phyloP scores from a whole-genome alignment of 2,329 filamentous ascomycete genomes.

The Colletotrichum limetticola region DNA sequence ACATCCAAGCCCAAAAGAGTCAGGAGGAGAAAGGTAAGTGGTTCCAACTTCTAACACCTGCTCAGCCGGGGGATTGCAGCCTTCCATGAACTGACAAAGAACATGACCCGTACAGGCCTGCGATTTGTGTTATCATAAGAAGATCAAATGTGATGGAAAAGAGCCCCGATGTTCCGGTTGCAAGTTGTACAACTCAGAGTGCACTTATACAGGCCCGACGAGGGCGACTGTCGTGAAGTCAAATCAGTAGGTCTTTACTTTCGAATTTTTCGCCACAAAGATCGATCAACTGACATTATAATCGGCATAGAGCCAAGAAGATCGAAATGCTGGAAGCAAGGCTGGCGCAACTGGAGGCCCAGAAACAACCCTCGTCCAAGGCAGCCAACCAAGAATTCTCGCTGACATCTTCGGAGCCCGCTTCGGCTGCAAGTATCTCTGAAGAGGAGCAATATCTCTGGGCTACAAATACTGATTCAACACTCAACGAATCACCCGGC shows the following conservation, averaged over 20 bases:
- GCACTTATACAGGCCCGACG: constrained; percentile 26
- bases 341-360: constrained; percentile 14
- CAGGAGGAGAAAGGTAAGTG: constrained; percentile 22
- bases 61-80: no score
- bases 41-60: no score
- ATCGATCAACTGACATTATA: no score
- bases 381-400: not conserved
- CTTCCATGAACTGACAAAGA: no score
- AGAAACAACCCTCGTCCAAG: not conserved
- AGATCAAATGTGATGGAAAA: constrained; percentile 29
- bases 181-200: constrained; percentile 26
- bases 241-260: not conserved
- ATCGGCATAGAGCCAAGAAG: not conserved
- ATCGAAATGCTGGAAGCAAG: constrained; percentile 24
- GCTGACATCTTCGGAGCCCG: not conserved
- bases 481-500: not conserved
- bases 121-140: constrained; percentile 28
- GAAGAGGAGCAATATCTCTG: not conserved
- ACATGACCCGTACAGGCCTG: not conserved
- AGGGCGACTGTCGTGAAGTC: not conserved
- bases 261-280: no score
- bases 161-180: constrained; percentile 29
- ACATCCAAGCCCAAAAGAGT: constrained; percentile 5
- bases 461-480: not conserved
- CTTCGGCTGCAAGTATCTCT: not conserved